A percentile compares a stretch with the other conserved stretches of the same genome.
Conservation (phyloP, 805 yeast genomes). For the Nakazawaea anatomiae region DNA sequence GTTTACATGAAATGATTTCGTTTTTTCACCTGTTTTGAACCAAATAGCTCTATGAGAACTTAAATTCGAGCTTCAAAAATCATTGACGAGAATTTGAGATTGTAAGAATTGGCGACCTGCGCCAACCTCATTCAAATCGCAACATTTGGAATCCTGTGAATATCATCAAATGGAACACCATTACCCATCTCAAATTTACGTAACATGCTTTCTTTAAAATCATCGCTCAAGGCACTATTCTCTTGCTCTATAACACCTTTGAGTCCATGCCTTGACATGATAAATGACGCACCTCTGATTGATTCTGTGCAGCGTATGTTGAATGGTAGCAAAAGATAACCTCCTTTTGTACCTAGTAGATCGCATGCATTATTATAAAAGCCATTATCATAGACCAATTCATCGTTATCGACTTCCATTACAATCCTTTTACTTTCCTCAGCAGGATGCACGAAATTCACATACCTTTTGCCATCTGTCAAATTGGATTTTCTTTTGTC, state of each 20-base stretch:
- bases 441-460: slow-evolving; percentile 33
- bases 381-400: slow-evolving; percentile 33
- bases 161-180: slow-evolving; percentile 19
- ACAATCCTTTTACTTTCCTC: slow-evolving; percentile 29
- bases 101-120: background rate
- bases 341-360: slow-evolving; percentile 15
- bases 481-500: slow-evolving; percentile 19
- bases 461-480: slow-evolving; percentile 30
- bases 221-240: slow-evolving; percentile 17
- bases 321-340: slow-evolving; percentile 15
- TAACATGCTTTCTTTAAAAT: slow-evolving; percentile 16
- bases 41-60: no score
- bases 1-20: background rate
- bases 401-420: slow-evolving; percentile 25
- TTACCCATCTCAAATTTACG: slow-evolving; percentile 23
- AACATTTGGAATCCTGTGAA: background rate
- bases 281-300: background rate
- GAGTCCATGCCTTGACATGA: slow-evolving; percentile 7
- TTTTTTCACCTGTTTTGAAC: background rate
- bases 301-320: slow-evolving; percentile 19
- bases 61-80: no score
- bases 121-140: background rate
- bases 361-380: slow-evolving; percentile 29
- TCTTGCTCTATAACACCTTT: slow-evolving; percentile 22
- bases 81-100: no score